Conservation (phyloP, 1,284 basidiomycete genomes). For the Cryptococcus jaspeensis region DNA sequence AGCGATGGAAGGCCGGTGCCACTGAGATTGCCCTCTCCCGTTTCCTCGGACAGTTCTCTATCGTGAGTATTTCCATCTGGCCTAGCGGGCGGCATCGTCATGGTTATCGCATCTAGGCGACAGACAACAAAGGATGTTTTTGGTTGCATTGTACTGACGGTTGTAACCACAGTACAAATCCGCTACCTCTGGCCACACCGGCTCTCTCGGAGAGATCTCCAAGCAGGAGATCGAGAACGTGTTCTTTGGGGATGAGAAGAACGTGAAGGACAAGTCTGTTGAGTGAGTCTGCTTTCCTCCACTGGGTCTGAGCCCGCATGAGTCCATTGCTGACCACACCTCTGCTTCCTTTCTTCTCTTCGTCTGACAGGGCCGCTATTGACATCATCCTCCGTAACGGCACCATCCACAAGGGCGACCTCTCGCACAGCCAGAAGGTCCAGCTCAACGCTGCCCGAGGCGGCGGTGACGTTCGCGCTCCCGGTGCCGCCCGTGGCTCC, state of each 20-base stretch:
- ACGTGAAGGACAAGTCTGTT: conserved; percentile 46
- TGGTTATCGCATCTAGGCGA: not conserved
- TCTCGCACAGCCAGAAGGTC: conserved; percentile 27
- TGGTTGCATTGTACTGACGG: not conserved
- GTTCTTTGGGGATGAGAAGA: conserved; percentile 47
- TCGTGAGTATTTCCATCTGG: conserved; percentile 30
- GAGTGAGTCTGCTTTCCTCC: conserved; percentile 35
- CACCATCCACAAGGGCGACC: conserved; percentile 28
- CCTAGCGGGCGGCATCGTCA: not conserved
- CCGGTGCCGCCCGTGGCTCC: conserved; percentile 22
- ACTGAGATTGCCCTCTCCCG: conserved; percentile 45
- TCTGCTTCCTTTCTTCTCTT: not conserved
- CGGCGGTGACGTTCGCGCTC: conserved; percentile 27
- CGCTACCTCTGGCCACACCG: conserved; percentile 42
- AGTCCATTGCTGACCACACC: not conserved
- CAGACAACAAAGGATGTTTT: not conserved
- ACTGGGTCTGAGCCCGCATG: not conserved
- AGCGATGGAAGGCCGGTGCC: conserved; percentile 44
- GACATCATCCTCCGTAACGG: conserved; percentile 45
- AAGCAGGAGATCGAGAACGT: conserved; percentile 46
- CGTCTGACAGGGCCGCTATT: conserved; percentile 44
- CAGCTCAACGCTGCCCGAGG: conserved; percentile 45
- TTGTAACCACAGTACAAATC: conserved; percentile 35
- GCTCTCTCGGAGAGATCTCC: conserved; percentile 39
- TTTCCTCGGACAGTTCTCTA: conserved; percentile 44